A percentile compares a stretch with the other conserved stretches of the same genome.
Conservation (phyloP, 129 eudicot genomes). For the Saposhnikovia divaricata region DNA sequence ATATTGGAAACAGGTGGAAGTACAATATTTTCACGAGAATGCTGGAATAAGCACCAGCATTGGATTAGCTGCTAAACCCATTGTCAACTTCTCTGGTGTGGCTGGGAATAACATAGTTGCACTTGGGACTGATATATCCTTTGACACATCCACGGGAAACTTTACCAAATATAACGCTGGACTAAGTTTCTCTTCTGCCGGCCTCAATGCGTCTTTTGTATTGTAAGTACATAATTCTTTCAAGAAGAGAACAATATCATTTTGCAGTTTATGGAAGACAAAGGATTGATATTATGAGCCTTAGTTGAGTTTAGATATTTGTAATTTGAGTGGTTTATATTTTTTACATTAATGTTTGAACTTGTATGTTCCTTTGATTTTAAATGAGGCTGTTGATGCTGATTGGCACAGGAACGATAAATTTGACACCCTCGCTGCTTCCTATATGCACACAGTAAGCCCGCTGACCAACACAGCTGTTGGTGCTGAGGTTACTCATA, state of each 20-base stretch:
- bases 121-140: constrained; percentile 73
- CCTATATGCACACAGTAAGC: constrained; percentile 18
- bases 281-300: not conserved
- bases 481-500: constrained; percentile 17
- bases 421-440: constrained; percentile 16
- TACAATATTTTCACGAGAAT: constrained; percentile 10
- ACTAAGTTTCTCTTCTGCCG: constrained; percentile 14
- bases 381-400: not conserved
- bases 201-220: constrained; percentile 17
- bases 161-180: constrained; percentile 26
- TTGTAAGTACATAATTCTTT: constrained; percentile 13
- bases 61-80: constrained; percentile 76
- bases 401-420: constrained; percentile 16
- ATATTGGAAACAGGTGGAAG: constrained; percentile 8
- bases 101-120: constrained; percentile 53
- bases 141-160: constrained; percentile 54
- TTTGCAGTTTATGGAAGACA: not conserved
- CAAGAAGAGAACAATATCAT: not conserved
- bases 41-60: constrained; percentile 49
- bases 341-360: not conserved
- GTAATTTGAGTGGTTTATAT: not conserved
- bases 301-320: not conserved
- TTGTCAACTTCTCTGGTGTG: constrained; percentile 89
- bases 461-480: constrained; percentile 20
- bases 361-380: not conserved